phyloP scores from a whole-genome alignment of 1,139 yeast species.

The Debaryomyces psychrophilus region DNA sequence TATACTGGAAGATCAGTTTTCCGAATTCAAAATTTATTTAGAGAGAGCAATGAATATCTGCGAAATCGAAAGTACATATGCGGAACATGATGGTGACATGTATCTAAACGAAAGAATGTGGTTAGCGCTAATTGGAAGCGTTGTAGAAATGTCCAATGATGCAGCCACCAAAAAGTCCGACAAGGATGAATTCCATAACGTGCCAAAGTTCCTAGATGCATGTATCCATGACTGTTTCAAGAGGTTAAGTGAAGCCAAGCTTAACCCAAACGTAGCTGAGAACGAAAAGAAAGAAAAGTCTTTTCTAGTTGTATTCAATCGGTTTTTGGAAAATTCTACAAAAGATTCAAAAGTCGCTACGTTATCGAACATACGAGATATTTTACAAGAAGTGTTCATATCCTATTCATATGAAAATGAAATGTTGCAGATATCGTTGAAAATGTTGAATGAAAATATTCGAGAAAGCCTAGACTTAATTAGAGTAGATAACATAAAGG shows the following conservation, averaged over 20 bases:
- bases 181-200: constrained; percentile 12
- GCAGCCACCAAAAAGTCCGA: constrained; percentile 10
- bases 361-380: constrained; percentile 60
- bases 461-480: constrained; percentile 46
- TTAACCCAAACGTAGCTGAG: constrained; percentile 24
- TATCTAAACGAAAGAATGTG: constrained; percentile 40
- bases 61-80: constrained; percentile 23
- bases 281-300: constrained; percentile 33
- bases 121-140: constrained; percentile 36
- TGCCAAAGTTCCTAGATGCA: constrained; percentile 39
- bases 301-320: constrained; percentile 53
- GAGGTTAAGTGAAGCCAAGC: constrained; percentile 45
- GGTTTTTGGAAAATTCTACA: constrained; percentile 45
- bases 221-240: constrained; percentile 57
- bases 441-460: constrained; percentile 57
- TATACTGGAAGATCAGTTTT: constrained; percentile 13
- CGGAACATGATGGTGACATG: constrained; percentile 21
- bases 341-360: constrained; percentile 40
- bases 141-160: constrained; percentile 30
- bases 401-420: constrained; percentile 68
- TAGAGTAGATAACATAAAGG: constrained; percentile 45
- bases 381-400: constrained; percentile 63
- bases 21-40: constrained; percentile 32
- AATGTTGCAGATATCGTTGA: constrained; percentile 55
- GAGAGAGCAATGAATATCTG: constrained; percentile 40